Base-by-base conservation (phyloP, 148 eudicot species). In the Cornus controversa region DNA sequence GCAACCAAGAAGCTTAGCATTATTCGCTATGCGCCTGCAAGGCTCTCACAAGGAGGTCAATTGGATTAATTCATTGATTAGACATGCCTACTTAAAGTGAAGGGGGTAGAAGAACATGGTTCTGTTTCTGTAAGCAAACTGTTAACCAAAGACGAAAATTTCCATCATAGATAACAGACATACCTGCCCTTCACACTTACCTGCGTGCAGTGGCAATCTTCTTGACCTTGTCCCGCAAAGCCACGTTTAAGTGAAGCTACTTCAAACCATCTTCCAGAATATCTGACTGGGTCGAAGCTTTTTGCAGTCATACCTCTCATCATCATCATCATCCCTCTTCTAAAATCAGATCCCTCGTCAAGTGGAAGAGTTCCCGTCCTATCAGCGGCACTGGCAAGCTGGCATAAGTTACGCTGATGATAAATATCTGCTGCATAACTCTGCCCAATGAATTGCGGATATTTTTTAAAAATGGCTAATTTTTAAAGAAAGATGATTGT, bases 171-270 rank as follows among this genome's bases (percentile, higher is more conserved):
- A 53, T 34, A 0, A 27, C 26, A 72, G 14, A 66, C n/a, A 37
- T 28, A 37, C 16, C 34, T 57, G 13, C 28, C 31, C 25, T 66
- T 40, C 45, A 57, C 64, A 29, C 47, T 82, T 73, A 92, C 97
- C 96, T 95, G 99, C 62, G 98, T 95, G 89, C 99, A 95, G 80
- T 95, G 99, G 84, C 99, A 95, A 86, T 95, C 99, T 86, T 85
- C 99, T 83, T 95, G 96, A 72, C 99, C 99, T 86, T 83, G 87
- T 62, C 99, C 99, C 66, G 99, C 97, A 86, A 95, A 95, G 8
- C 97, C 99, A 31, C 94, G 85, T 80, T 95, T 95, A 66, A 93
- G 96, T 22, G 99, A 95, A 69, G 99, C 99, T 7, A 95, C 99
- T 90, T 95, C 99, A 69, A 90, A 95, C 99, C 99, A 95, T 86